Percentiles rank a stretch among this genome's conserved stretches.
These are phyloP conservation scores for Ramalina intermedia DNA, from an alignment of 495 filamentous ascomycete genomes.

Conservation along the genomic window DNA sequence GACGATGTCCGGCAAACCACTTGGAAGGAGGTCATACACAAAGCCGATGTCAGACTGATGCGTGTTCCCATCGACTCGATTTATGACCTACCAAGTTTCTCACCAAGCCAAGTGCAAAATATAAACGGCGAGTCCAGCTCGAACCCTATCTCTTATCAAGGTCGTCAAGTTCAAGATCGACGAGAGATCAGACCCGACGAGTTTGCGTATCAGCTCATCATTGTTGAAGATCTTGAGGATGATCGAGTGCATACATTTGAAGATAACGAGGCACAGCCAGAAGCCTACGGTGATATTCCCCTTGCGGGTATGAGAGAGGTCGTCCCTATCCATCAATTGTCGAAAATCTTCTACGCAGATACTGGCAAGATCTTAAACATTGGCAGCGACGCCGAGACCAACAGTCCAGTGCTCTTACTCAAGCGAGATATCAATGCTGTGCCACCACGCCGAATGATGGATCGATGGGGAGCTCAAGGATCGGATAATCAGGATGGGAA, in stretches of 20 bases:
- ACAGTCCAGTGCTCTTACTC: conserved; percentile 73
- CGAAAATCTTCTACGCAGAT: conserved; percentile 95
- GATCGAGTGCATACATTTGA: conserved; percentile 76
- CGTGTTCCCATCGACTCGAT: conserved; percentile 36
- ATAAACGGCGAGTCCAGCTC: too few species aligned
- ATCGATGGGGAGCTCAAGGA: conserved; percentile 16
- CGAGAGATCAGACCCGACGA: conserved; percentile 43
- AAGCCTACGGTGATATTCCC: conserved; percentile 52
- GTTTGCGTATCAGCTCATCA: conserved; percentile 77
- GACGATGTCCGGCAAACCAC: conserved; percentile 58
- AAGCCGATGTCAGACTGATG: conserved; percentile 69
- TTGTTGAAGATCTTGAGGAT: conserved; percentile 90
- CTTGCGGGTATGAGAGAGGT: conserved; percentile 69
- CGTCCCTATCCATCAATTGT: conserved; percentile 79
- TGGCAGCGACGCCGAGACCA: conserved; percentile 58
- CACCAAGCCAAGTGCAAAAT: not conserved
- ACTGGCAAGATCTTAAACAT: conserved; percentile 92
- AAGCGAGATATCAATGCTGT: conserved; percentile 70
- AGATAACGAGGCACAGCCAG: conserved; percentile 43
- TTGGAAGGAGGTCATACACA: conserved; percentile 97
- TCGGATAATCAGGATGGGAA: too few species aligned
- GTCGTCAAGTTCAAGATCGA: conserved; percentile 2
- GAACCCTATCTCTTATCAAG: not conserved
- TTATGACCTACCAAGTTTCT: conserved; percentile 11
- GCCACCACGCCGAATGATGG: conserved; percentile 54